Evolutionary conservation across 2,329 filamentous ascomycete genomes (phyloP), one percentile per base, ranked within the genome.

Genomic region (Pseudocercospora vitis): DNA sequence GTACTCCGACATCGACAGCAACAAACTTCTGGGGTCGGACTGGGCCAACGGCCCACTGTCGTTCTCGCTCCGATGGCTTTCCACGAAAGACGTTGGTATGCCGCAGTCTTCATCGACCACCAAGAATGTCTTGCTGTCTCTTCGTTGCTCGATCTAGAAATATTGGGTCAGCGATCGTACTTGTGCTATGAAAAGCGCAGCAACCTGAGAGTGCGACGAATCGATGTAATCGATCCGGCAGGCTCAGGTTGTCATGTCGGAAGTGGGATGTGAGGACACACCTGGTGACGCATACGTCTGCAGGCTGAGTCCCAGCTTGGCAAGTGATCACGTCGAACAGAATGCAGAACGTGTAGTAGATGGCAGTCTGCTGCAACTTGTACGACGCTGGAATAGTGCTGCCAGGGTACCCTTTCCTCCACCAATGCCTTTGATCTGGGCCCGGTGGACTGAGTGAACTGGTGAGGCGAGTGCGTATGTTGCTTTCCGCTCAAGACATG

Each of bases 1-100:
- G 79, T 90, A 91, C 74, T 86, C 86, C 73, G 88, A 87, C 87
- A 91, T 91, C 74, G 87, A 84, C 75, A 88, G 76, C 67, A 84
- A 65, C 61, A 65, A 58, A 49, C 59, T 63, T 48, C 62, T 58
- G 50, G 65, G 65, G 51, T 69, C 68, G 39, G 76, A 75, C 71
- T 77, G 79, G 73, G 76, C 76, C 73, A 75, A 71, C 59, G 77
- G 75, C 76, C 77, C 77, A 70, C 75, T 74, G 68, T 77, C 74
- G 67, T 73, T 72, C 50, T 70, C 70, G 26, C 58, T 60, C 52
- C 61, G 66, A 65, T 66, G 64, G 49, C 56, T 63, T 52, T 67
- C 64, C 53, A 66, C 59, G 18, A 66, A 48, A 37, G 67, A 63
- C 48, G 64, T 62, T 21, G 68, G 63, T 48, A 67, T 65, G 56